Evolutionary conservation across 352 stramenopile genomes (phyloP).

Genomic region (Phytophthora hybrid): DNA sequence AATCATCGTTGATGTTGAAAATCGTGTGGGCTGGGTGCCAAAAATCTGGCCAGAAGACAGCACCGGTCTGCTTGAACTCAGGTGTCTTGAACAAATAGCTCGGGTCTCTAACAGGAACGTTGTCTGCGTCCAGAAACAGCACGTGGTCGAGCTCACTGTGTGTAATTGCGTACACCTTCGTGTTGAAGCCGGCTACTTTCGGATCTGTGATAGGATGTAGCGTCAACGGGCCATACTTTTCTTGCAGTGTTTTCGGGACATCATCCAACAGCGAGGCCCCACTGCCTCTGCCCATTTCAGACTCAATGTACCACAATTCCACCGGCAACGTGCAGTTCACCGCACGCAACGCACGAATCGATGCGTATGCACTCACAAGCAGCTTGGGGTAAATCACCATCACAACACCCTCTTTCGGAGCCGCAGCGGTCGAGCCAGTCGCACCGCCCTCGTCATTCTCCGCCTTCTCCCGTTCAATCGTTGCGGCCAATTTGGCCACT

Average conservation of each 20-base stretch:
- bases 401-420: neutral
- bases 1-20: constrained; percentile 9
- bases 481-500: constrained; percentile 22
- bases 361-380: constrained; percentile 4
- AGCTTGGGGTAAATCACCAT: constrained; percentile 13
- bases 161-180: constrained; percentile 6
- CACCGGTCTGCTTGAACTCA: constrained; percentile 6
- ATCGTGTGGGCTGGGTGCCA: constrained; percentile 7
- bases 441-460: neutral
- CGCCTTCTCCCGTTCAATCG: constrained; percentile 23
- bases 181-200: neutral
- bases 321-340: constrained; percentile 2
- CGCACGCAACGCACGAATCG: neutral
- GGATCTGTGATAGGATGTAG: neutral
- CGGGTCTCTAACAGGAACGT: constrained; percentile 2
- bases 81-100: constrained; percentile 6
- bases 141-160: neutral
- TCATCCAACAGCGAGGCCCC: neutral
- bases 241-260: constrained; percentile 1
- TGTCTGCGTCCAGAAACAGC: constrained; percentile 13
- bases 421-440: neutral
- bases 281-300: neutral
- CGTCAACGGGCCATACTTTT: neutral
- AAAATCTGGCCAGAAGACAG: constrained; percentile 14
- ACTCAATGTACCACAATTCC: constrained; percentile 7